A percentile compares a stretch with the other conserved stretches of the same genome.
phyloP scores from a whole-genome alignment of 306 rosid genomes.

The Cicer bijugum region DNA sequence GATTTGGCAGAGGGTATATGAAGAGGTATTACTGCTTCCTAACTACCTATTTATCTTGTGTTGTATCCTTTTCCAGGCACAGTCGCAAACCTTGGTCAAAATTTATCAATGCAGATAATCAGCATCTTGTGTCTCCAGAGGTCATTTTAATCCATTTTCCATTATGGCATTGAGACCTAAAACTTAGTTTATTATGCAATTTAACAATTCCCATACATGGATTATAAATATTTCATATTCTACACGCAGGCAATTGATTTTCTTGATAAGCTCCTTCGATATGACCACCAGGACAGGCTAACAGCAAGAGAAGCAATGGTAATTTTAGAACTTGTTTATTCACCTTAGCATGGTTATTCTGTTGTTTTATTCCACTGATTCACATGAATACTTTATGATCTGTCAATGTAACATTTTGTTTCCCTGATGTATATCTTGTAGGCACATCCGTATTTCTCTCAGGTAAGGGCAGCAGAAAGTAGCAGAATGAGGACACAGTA shows the following conservation, averaged over 20 bases:
- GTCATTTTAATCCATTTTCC: constrained; percentile 52
- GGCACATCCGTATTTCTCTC: constrained; percentile 91
- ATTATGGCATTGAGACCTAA: constrained; percentile 12
- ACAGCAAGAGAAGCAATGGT: constrained; percentile 99
- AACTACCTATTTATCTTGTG: constrained; percentile 23
- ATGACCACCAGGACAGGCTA: constrained; percentile 95
- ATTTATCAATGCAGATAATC: constrained; percentile 91
- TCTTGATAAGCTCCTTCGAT: constrained; percentile 94
- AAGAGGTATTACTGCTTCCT: not conserved
- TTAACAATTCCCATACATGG: not conserved
- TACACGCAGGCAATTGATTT: constrained; percentile 89
- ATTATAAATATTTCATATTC: constrained; percentile 41
- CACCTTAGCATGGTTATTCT: constrained; percentile 7
- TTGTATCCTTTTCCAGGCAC: constrained; percentile 73
- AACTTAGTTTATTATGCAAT: not conserved
- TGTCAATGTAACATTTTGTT: not conserved
- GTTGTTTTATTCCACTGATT: not conserved
- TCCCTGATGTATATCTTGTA: constrained; percentile 42
- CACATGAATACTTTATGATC: constrained; percentile 5
- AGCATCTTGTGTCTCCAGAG: constrained; percentile 96
- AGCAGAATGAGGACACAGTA: constrained; percentile 85
- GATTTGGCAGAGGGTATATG: constrained; percentile 3
- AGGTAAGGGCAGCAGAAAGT: constrained; percentile 95
- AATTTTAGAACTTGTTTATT: constrained; percentile 33
- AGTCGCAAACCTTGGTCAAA: constrained; percentile 98